Conservation (phyloP, 129 eudicot genomes). For the Calendula officinalis region DNA sequence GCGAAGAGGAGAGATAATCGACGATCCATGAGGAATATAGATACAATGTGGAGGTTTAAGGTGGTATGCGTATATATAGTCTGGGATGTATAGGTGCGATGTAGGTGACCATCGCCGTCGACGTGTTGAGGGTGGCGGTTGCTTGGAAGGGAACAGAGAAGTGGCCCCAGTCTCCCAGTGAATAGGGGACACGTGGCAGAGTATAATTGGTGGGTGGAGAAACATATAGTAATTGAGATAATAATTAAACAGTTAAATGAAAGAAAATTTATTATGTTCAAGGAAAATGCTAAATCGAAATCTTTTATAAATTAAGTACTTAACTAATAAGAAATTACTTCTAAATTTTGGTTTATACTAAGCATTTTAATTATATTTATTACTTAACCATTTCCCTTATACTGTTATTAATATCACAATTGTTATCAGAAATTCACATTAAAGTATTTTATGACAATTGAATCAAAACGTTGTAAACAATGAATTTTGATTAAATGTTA, state of each 20-base stretch:
- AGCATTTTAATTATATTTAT: too few relatives aligned
- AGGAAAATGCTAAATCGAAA: too few relatives aligned
- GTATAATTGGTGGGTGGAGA: slow-evolving; percentile 2
- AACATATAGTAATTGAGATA: background rate
- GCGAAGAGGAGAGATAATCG: slow-evolving; percentile 31
- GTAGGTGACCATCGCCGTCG: slow-evolving; percentile 13
- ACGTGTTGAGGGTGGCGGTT: slow-evolving; percentile 19
- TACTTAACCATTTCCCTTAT: too few relatives aligned
- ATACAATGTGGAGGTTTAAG: background rate
- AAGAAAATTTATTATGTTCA: too few relatives aligned
- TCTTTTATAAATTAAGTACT: too few relatives aligned
- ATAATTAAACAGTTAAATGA: too few relatives aligned
- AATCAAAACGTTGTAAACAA: too few relatives aligned
- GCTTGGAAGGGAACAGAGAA: slow-evolving; percentile 22
- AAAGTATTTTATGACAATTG: background rate
- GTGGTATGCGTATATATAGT: slow-evolving; percentile 1
- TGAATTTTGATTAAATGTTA: background rate
- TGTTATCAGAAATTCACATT: too few relatives aligned
- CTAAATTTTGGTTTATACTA: too few relatives aligned
- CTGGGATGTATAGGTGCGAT: background rate
- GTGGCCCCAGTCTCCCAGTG: slow-evolving; percentile 28
- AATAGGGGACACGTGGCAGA: slow-evolving; percentile 11
- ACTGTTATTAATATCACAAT: too few relatives aligned
- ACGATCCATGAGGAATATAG: slow-evolving; percentile 39
- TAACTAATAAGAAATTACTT: too few relatives aligned